Evolutionary conservation across 2,329 filamentous ascomycete genomes (phyloP).

Genomic region (Anthostomella pinea): DNA sequence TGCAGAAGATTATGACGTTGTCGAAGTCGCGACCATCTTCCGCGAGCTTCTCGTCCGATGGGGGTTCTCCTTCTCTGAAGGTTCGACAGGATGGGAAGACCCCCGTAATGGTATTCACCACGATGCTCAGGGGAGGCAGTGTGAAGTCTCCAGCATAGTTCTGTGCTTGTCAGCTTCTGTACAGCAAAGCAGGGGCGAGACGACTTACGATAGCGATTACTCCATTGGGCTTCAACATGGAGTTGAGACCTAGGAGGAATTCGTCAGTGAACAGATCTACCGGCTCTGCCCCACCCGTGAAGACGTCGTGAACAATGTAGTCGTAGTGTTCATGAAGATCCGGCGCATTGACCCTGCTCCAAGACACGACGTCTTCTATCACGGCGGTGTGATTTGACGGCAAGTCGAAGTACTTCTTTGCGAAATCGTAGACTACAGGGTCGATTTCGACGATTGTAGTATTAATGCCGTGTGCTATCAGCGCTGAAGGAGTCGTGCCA

Average conservation of each 20-base stretch:
- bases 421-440: constrained; percentile 81
- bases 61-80: constrained; percentile 72
- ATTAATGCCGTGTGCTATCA: constrained; percentile 83
- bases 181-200: not conserved
- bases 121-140: constrained; percentile 70
- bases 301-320: constrained; percentile 97
- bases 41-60: constrained; percentile 46
- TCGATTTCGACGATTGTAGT: constrained; percentile 96
- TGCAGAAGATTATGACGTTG: constrained; percentile 96
- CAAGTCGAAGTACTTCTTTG: constrained; percentile 77
- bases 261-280: constrained; percentile 82
- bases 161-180: constrained; percentile 39
- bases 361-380: constrained; percentile 79
- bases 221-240: constrained; percentile 73
- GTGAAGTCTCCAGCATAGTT: constrained; percentile 92
- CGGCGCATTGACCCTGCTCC: constrained; percentile 48
- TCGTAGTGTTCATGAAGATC: constrained; percentile 60
- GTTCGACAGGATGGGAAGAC: constrained; percentile 89
- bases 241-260: constrained; percentile 70
- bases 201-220: constrained; percentile 78
- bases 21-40: constrained; percentile 68
- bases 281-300: constrained; percentile 93
- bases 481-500: constrained; percentile 82
- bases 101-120: constrained; percentile 76
- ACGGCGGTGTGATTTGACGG: constrained; percentile 74